Evolutionary conservation across 345 rosid genomes (phyloP).

Genomic region (Psidium friedrichsthalianum): DNA sequence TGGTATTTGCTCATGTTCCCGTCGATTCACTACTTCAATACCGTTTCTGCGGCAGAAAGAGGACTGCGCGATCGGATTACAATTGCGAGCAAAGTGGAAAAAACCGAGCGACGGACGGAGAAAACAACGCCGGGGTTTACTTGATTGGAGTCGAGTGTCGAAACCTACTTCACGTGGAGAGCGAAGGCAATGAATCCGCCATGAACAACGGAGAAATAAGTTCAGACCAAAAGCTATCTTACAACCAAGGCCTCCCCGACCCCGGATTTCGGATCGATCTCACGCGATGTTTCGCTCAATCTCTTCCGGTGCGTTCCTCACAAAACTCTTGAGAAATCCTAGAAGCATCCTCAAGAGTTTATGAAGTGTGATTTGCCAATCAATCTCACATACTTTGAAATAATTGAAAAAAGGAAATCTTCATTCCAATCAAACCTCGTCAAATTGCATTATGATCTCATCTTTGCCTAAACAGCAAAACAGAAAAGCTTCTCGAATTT

Average conservation of each 20-base stretch:
- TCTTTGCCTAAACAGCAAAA: neutral
- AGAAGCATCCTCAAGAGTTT: neutral
- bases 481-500: neutral
- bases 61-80: neutral
- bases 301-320: neutral
- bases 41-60: neutral
- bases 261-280: neutral
- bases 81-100: neutral
- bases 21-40: neutral
- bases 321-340: neutral
- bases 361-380: neutral
- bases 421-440: neutral
- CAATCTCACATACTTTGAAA: neutral
- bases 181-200: neutral
- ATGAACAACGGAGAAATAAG: neutral
- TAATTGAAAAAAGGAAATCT: neutral
- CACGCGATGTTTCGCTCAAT: neutral
- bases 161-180: neutral
- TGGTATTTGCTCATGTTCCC: no score
- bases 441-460: neutral
- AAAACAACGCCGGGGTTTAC: neutral
- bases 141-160: rapidly evolving
- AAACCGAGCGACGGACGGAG: neutral
- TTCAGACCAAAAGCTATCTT: neutral
- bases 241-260: neutral